Percentiles rank a stretch among this genome's conserved stretches.
These are phyloP conservation scores for Phalaenopsis aphrodite DNA, from an alignment of 106 monocot species.

Conservation along the genomic window DNA sequence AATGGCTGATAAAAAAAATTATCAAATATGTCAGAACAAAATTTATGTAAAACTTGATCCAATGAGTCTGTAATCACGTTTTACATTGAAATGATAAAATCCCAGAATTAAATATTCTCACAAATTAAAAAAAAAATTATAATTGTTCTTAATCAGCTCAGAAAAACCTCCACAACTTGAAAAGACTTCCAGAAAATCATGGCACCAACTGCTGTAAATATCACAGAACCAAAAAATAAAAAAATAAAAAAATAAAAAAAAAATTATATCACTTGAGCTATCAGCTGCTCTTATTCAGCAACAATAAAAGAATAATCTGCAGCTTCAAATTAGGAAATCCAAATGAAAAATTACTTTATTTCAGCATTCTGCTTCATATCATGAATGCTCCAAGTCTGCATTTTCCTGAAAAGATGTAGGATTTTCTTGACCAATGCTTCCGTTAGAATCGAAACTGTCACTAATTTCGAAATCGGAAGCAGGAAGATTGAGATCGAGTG, in stretches of 20 bases:
- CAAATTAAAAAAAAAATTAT: background rate
- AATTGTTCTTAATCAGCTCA: background rate
- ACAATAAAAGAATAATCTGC: too few species aligned
- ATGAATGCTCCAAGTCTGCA: background rate
- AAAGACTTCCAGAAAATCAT: background rate
- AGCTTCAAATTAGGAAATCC: background rate
- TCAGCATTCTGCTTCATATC: background rate
- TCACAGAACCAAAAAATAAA: background rate
- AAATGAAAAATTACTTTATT: background rate
- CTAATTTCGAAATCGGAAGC: background rate
- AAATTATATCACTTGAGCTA: background rate
- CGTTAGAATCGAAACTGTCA: background rate
- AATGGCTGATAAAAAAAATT: too few species aligned
- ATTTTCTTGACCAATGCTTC: background rate
- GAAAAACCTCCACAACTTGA: background rate
- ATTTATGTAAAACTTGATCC: too few species aligned
- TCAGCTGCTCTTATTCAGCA: background rate
- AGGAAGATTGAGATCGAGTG: slow-evolving; percentile 7
- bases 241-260: background rate
- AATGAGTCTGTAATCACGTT: too few species aligned
- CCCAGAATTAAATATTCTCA: background rate
- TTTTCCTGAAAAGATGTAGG: background rate
- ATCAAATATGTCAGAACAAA: too few species aligned
- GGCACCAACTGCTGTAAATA: background rate
- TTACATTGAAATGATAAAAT: background rate